Base-by-base conservation (phyloP, 345 rosid genomes). In the Syzygium aqueum region DNA sequence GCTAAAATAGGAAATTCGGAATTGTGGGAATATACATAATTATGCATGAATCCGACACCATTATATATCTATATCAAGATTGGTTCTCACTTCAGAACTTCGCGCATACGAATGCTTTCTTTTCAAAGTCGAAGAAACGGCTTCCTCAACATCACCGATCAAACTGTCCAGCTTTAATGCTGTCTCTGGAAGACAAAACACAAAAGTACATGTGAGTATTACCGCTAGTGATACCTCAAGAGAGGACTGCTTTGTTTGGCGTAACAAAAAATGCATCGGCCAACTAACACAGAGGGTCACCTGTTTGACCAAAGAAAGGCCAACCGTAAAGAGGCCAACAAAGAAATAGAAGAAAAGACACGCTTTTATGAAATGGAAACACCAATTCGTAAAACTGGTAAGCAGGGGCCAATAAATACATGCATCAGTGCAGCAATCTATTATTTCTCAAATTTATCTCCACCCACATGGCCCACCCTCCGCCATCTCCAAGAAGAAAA, bases 141-240 rank as follows among this genome's bases (percentile, higher is more conserved):
- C 95, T 93, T 97, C 99, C 92, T 97, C 99, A 51, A 97, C 94
- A 53, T 96, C 98, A 88, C 99, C 98, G 80, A 95, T 94, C 88
- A 96, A 88, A 88, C 91, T 91, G 89, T 96, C 97, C 28, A 97
- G 97, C 89, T 95, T 97, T 84, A 96, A 89, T 50, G 98, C 96
- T 23, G 98, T 94, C 93, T 94, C 99, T 97, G 98, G 86, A 90
- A 92, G 88, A 89, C 85, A 87, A 28, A 92, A 89, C 30, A 80
- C 85, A 86, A 43, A 49, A 86, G 50, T 22, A 84, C 25, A 63
- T 12, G 21, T 49, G 30, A 83, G 53, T 49, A 27, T 33, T 33
- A 33, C 25, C 80, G 9, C 25, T 19, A 33, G 3, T 19, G 46
- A 73, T 73, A 9, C 80, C 33, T 73, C 80, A 73, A 73, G 49